Evolutionary conservation across 2,329 filamentous ascomycete species (phyloP).

Genomic region (Penicillium sp.): DNA sequence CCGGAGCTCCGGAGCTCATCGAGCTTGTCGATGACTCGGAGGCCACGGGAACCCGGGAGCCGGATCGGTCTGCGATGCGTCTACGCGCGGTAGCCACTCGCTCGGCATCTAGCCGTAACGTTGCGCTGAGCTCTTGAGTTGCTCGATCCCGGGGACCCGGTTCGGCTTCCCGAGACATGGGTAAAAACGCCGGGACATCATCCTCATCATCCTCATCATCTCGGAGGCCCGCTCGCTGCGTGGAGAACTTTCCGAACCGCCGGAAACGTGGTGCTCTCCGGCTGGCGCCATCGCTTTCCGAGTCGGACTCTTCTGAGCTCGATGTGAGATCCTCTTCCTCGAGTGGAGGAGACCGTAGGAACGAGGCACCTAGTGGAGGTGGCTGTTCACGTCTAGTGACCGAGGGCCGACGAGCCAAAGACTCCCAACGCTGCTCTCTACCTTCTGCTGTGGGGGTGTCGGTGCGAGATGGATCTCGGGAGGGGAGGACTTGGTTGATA

Average conservation of each 20-base stretch:
- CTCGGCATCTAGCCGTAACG: constrained; percentile 39
- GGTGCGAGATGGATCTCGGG: constrained; percentile 26
- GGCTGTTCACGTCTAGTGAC: constrained; percentile 26
- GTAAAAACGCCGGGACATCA: constrained; percentile 48
- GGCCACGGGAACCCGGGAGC: constrained; percentile 17
- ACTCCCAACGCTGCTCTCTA: constrained; percentile 26
- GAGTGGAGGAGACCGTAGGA: constrained; percentile 31
- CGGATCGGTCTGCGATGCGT: constrained; percentile 26
- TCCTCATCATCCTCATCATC: constrained; percentile 46
- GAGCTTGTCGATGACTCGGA: constrained; percentile 38
- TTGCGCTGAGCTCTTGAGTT: constrained; percentile 40
- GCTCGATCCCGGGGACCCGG: constrained; percentile 20
- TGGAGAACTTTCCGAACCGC: constrained; percentile 42
- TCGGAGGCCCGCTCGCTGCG: constrained; percentile 31
- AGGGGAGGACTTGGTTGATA: constrained; percentile 26
- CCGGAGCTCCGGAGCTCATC: constrained; percentile 37
- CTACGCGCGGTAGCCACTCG: constrained; percentile 28
- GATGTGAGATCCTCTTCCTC: constrained; percentile 36
- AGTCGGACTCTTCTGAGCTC: constrained; percentile 35
- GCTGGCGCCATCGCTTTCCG: constrained; percentile 25
- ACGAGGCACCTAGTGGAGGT: constrained; percentile 15
- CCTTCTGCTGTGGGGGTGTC: constrained; percentile 24
- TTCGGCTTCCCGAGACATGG: constrained; percentile 31
- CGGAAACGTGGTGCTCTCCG: constrained; percentile 32
- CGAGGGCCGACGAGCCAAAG: constrained; percentile 23